Conservation (phyloP, 2,329 filamentous ascomycete species). For the Cytospora piceae region DNA sequence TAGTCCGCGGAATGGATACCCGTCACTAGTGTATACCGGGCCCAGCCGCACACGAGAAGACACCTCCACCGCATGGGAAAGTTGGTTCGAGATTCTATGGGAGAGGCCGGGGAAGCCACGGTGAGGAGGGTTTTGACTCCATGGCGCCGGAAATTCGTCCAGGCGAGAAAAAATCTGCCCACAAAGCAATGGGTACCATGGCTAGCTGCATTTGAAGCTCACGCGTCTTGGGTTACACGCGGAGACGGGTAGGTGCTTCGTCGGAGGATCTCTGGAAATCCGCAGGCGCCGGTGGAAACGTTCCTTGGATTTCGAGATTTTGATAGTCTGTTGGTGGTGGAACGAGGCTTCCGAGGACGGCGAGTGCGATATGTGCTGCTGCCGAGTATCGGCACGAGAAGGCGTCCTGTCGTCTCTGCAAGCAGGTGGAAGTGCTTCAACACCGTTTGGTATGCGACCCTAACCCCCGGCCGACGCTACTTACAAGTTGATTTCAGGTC, state of each 20-base stretch:
- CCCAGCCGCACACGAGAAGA: neutral
- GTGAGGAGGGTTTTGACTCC: neutral
- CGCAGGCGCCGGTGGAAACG: conserved; percentile 10
- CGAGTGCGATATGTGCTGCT: neutral
- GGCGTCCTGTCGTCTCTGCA: neutral
- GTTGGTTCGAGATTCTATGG: neutral
- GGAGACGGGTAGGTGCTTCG: conserved; percentile 19
- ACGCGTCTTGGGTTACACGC: conserved; percentile 26
- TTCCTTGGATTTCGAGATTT: neutral
- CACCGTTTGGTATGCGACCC: neutral
- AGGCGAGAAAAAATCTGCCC: conserved; percentile 3
- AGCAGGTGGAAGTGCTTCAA: neutral
- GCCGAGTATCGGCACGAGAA: neutral
- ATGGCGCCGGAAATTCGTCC: conserved; percentile 6
- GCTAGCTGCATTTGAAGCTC: conserved; percentile 24
- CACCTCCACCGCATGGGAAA: neutral
- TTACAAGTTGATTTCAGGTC: neutral
- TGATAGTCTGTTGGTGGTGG: neutral
- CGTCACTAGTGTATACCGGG: too few relatives aligned
- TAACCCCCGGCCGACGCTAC: neutral
- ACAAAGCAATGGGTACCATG: conserved; percentile 8
- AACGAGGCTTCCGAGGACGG: neutral
- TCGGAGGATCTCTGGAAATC: conserved; percentile 13
- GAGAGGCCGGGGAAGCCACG: conserved; percentile 8
- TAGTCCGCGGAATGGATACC: neutral